Conservation (phyloP, 371 early-diverging fungal genomes). For the Batrachochytrium dendrobatidis region DNA sequence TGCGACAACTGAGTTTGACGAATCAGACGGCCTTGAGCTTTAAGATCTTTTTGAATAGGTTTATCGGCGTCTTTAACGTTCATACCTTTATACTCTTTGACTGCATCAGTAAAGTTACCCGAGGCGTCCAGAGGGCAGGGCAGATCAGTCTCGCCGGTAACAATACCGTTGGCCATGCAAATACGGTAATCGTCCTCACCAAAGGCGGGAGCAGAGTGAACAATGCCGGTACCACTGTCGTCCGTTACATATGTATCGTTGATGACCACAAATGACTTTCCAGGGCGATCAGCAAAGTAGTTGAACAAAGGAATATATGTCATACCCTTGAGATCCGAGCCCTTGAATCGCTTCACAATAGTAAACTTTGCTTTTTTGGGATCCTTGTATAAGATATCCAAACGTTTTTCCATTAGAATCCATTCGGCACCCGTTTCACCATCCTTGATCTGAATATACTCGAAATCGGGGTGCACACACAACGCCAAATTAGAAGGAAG, state of each 20-base stretch:
- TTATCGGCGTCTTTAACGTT: slow-evolving; percentile 99
- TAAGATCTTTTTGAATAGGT: slow-evolving; percentile 86
- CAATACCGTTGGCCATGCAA: slow-evolving; percentile 77
- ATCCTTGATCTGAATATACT: slow-evolving; percentile 89
- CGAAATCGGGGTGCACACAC: slow-evolving; percentile 88
- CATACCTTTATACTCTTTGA: slow-evolving; percentile 79
- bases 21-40: slow-evolving; percentile 75
- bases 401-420: slow-evolving; percentile 78
- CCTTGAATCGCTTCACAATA: slow-evolving; percentile 73
- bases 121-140: slow-evolving; percentile 96
- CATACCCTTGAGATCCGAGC: slow-evolving; percentile 78
- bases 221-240: slow-evolving; percentile 98
- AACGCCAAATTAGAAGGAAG: slow-evolving; percentile 96
- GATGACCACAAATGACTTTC: slow-evolving; percentile 80
- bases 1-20: slow-evolving; percentile 75
- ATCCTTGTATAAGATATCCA: slow-evolving; percentile 87
- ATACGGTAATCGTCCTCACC: slow-evolving; percentile 99
- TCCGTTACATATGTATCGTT: slow-evolving; percentile 93
- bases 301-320: slow-evolving; percentile 91
- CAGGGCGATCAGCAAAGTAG: slow-evolving; percentile 59
- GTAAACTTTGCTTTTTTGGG: slow-evolving; percentile 91
- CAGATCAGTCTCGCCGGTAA: slow-evolving; percentile 76
- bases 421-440: slow-evolving; percentile 70
- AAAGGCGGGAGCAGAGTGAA: slow-evolving; percentile 99
- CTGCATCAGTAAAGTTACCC: slow-evolving; percentile 80